Evolutionary conservation across 1,139 yeast genomes (phyloP), one percentile per base, ranked within the genome.

Genomic region (Saccharomyces hybrid): DNA sequence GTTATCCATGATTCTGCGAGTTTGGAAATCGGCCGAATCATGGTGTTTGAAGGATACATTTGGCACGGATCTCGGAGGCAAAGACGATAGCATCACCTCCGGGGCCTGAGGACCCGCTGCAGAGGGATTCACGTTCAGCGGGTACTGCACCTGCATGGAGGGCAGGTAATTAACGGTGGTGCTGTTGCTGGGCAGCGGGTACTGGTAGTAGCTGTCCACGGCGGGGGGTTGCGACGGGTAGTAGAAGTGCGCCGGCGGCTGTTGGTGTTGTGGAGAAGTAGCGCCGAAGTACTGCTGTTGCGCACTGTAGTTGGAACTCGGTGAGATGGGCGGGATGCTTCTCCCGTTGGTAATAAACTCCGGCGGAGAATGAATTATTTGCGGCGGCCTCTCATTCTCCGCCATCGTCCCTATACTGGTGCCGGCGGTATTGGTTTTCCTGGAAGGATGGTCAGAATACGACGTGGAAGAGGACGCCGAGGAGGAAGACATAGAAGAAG

Each of bases 381-480:
- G 44, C 7, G 44, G 44, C 25, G 44, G n/a, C 11, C 11, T 38
- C 11, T 38, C 44, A 7, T 16, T 19, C 7, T 38, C 44, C 11
- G 26, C 7, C 44, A 38, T 38, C n/a, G 4, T 38, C 2, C n/a
- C n/a, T 13, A 38, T 38, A 8, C 11, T 38, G 6, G 6, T 13
- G 25, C 44, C 25, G 11, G 5, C 13, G 9, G n/a, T 26, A 8
- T 46, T 50, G 54, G 31, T 46, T 51, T 46, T 52, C 25, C 49
- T 47, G 70, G 76, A 66, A 55, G 77, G 34, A 34, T 49, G 79
- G 63, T 87, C 90, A 69, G 83, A 84, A 32, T 38, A 38, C 91
- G 90, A 38, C 1, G 31, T 44, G 9, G 48, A 50, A 6, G 52
- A 44, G 3, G 52, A 41, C 8, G 52, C 44, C 3, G 52, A 50